phyloP scores from a whole-genome alignment of 441 rosid species.

The Arabidopsis hybrid region DNA sequence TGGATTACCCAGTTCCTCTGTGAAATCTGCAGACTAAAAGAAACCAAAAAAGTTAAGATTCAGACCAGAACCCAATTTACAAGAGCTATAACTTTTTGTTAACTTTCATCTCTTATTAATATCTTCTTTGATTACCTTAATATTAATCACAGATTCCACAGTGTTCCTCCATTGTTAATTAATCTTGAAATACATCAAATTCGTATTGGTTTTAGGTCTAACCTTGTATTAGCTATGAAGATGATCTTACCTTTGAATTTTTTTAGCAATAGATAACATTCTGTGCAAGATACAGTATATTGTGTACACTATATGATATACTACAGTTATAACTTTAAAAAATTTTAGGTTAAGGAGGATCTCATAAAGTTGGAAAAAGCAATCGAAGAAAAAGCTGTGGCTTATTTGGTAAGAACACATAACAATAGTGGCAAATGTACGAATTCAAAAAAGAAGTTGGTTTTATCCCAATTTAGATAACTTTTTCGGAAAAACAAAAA shows the following conservation, averaged over 20 bases:
- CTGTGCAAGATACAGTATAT: too few relatives aligned
- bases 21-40: slow-evolving; percentile 44
- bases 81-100: not conserved
- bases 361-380: slow-evolving; percentile 19
- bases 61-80: slow-evolving; percentile 14
- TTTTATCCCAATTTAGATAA: slow-evolving; percentile 5
- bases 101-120: not conserved
- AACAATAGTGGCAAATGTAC: slow-evolving; percentile 29
- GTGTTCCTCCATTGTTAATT: not conserved
- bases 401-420: slow-evolving; percentile 33
- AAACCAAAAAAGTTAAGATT: slow-evolving; percentile 4
- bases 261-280: too few relatives aligned
- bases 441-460: slow-evolving; percentile 5
- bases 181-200: too few relatives aligned
- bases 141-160: slow-evolving; percentile 23
- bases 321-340: not conserved
- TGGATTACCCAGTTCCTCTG: slow-evolving; percentile 40
- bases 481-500: not conserved
- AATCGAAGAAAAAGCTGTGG: slow-evolving; percentile 4
- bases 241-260: too few relatives aligned
- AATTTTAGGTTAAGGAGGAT: not conserved
- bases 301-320: not conserved
- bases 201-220: too few relatives aligned
- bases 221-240: too few relatives aligned
- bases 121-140: not conserved